Evolutionary conservation across 768 basidiomycete species (phyloP).

Genomic region (Asterophora lycoperdoides): DNA sequence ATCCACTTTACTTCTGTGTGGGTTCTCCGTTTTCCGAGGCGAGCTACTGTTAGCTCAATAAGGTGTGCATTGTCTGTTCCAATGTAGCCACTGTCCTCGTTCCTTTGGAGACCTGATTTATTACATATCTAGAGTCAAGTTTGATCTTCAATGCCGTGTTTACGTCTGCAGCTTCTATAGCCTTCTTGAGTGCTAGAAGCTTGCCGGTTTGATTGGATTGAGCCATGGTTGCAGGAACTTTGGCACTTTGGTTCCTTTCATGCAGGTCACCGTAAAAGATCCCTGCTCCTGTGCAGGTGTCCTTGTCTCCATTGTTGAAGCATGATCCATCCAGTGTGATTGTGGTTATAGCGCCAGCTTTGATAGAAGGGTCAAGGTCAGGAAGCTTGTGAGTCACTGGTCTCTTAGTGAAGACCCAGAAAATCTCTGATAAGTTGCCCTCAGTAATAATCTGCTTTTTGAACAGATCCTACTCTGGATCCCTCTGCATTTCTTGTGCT

Average conservation of each 20-base stretch:
- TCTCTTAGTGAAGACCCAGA: background rate
- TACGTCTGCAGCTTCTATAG: background rate
- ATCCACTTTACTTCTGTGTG: too few relatives aligned
- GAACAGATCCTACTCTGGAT: too few relatives aligned
- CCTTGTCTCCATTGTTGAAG: background rate
- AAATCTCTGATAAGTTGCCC: background rate
- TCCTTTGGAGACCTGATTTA: background rate
- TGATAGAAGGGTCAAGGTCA: too few relatives aligned
- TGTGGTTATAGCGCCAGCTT: too few relatives aligned
- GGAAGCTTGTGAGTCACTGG: background rate
- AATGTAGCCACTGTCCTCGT: background rate
- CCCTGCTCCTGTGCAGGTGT: background rate
- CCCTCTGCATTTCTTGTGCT: too few relatives aligned
- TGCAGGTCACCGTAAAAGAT: background rate
- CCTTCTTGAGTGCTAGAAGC: background rate
- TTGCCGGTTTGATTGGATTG: background rate
- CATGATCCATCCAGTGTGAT: background rate
- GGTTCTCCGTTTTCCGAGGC: background rate
- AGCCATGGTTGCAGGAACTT: background rate
- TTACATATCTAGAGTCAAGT: background rate
- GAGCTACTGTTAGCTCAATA: background rate
- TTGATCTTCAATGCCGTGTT: background rate
- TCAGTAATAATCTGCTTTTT: background rate
- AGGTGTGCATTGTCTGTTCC: background rate
- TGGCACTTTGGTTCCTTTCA: background rate